Base-by-base conservation (phyloP, 2,329 filamentous ascomycete genomes). In the Paracamarosporium sp. region DNA sequence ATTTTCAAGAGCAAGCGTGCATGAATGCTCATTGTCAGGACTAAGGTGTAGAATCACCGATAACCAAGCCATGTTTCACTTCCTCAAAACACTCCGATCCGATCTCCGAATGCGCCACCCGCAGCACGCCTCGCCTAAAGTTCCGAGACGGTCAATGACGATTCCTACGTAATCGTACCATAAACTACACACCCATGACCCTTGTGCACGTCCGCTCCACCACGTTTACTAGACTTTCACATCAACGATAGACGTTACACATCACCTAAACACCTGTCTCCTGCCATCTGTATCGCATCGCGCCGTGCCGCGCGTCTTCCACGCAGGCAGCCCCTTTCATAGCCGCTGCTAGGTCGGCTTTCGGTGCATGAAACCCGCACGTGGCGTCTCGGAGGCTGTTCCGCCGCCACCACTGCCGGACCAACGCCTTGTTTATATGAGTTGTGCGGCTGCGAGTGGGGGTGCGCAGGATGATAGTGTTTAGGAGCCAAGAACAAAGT, bases 231-330 rank as follows among this genome's bases (percentile, higher is more conserved):
- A 20, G 8, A 20, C 6, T 22, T 40, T n/a, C n/a, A n/a, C 20
- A 22, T 22, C 25, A 46, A 25, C 25, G 24, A 17, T 15, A 25
- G 43, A 30, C 43, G 25, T 46, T 27, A 46, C 43, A 46, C 27
- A 46, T 28, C 15, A 7, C 38, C 12, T 27, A 11, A 11, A 27
- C 41, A n/a, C 11, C 41, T 44, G 41, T 44, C 30, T 6, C 28
- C 28, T 33, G 44, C 30, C 44, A 35, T 24, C 30, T 47, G 30
- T 35, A 33, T 35, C 30, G 17, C n/a, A 35, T 22, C 20, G 44
- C 44, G 44, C 44, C 44, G 44, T 28, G 44, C 44, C 44, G 44
- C 44, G 44, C 44, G 44, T 47, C 17, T n/a, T 47, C 27, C n/a
- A 47, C 44, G 44, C 44, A 47, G 27, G 20, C 27, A 13, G n/a